Conservation (phyloP, 768 basidiomycete species). For the Tricholomella constricta region DNA sequence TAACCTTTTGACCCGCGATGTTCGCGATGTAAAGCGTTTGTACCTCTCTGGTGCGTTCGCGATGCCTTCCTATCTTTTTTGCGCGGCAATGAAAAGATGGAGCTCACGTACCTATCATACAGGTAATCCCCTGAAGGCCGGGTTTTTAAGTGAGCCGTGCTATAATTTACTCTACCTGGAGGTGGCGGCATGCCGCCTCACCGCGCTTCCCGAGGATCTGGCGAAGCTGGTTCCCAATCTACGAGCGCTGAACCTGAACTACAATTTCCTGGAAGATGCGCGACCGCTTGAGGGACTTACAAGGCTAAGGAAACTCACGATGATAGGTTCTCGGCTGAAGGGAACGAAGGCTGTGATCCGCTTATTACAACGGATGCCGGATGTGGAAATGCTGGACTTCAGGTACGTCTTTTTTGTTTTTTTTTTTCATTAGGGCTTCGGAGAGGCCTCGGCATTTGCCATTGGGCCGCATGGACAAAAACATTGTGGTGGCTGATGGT, state of each 20-base stretch:
- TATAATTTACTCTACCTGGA: conserved; percentile 94
- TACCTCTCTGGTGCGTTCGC: conserved; percentile 85
- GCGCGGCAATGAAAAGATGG: conserved; percentile 16
- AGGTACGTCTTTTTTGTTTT: conserved; percentile 47
- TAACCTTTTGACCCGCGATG: conserved; percentile 60
- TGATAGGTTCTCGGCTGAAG: conserved; percentile 83
- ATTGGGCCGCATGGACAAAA: conserved; percentile 9
- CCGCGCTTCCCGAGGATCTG: conserved; percentile 68
- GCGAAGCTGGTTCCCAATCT: conserved; percentile 76
- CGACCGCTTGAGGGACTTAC: conserved; percentile 67
- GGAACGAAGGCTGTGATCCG: conserved; percentile 74
- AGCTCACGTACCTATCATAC: conserved; percentile 21
- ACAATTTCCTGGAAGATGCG: conserved; percentile 88
- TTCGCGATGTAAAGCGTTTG: conserved; percentile 90
- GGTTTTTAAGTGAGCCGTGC: conserved; percentile 72
- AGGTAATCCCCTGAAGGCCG: conserved; percentile 71
- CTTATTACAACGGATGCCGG: conserved; percentile 67
- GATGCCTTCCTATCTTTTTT: conserved; percentile 10
- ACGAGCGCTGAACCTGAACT: conserved; percentile 92
- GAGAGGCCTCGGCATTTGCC: not conserved
- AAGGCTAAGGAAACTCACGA: conserved; percentile 79
- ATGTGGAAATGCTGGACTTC: conserved; percentile 90
- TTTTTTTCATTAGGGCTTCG: conserved; percentile 13
- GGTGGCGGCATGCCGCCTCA: conserved; percentile 82
- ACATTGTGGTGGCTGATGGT: conserved; percentile 9